Percentiles rank a stretch among this genome's conserved stretches.
Conservation (phyloP, 768 basidiomycete genomes). For the Xerocomellus amylosporus region DNA sequence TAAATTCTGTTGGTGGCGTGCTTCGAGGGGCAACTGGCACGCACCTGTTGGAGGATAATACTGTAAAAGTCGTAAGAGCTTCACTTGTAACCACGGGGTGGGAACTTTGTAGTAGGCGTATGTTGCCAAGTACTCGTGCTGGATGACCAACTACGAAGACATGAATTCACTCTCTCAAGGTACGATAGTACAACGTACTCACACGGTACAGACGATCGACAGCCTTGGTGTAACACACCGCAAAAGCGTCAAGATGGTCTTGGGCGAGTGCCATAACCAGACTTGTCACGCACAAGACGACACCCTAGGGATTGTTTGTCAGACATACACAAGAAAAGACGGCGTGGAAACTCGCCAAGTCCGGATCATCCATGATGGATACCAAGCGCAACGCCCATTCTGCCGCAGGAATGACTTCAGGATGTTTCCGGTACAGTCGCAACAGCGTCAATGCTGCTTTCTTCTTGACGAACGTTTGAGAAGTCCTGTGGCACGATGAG, state of each 20-base stretch:
- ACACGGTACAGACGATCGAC: slow-evolving; percentile 86
- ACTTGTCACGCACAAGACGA: slow-evolving; percentile 91
- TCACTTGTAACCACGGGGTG: slow-evolving; percentile 96
- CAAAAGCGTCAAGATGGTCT: slow-evolving; percentile 86
- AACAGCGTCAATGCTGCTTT: slow-evolving; percentile 95
- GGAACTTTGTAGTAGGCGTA: slow-evolving; percentile 99
- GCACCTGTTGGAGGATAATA: slow-evolving; percentile 94
- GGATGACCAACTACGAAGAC: slow-evolving; percentile 71
- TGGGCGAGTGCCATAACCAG: slow-evolving; percentile 93
- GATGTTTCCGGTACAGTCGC: slow-evolving; percentile 92
- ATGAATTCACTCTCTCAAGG: slow-evolving; percentile 8
- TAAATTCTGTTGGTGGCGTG: neutral
- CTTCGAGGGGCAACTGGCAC: slow-evolving; percentile 20
- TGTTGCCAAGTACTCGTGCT: slow-evolving; percentile 81
- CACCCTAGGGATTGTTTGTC: slow-evolving; percentile 56
- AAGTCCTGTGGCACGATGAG: slow-evolving; percentile 59
- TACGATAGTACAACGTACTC: slow-evolving; percentile 19
- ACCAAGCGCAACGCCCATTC: slow-evolving; percentile 97
- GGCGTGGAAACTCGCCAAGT: slow-evolving; percentile 55
- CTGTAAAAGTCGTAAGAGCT: slow-evolving; percentile 87
- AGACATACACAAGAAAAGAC: neutral
- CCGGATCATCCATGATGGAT: slow-evolving; percentile 91
- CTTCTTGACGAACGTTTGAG: slow-evolving; percentile 94
- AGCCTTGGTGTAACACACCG: slow-evolving; percentile 92
- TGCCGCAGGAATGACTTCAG: slow-evolving; percentile 85